Base-by-base conservation (phyloP, 805 yeast species). In the Saturnispora silvae region DNA sequence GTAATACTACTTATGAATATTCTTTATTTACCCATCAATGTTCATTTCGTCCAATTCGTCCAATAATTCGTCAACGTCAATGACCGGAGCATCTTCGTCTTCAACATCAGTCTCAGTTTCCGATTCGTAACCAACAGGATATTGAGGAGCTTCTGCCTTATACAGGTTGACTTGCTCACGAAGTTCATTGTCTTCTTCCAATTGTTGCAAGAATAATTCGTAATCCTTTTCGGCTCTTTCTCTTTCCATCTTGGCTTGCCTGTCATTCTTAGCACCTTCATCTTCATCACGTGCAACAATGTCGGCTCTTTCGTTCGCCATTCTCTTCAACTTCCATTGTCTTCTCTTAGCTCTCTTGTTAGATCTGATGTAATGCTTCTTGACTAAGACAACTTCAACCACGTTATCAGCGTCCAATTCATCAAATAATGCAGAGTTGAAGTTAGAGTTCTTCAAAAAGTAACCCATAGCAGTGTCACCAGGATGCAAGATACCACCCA, bases 381-480 rank as follows among this genome's bases (percentile, higher is more conserved):
- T 85, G 40, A 89, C 94, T 44, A 87, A 59, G 2, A 85, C 70
- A 34, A 87, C 95, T 50, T 87, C 96, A 15, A 95, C 92, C 17
- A 77, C 61, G 45, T 77, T 77, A 41, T 68, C 70, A 7, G 68
- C 60, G 45, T 77, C 75, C 39, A 81, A 58, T 18, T 69, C 56
- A 50, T 87, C 96, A 76, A 83, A 87, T 40, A 84, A 62, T 14
- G 80, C 92, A 33, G 84, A 78, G 65, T 92, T 92, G 63, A 81
- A 85, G 59, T 89, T 92, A 33, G 95, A 70, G 54, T 84, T 86
- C 28, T 77, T 67, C 36, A 87, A 64, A 59, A 73, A 89, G 60
- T 87, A 94, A 37, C 98, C 98, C 73, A 89, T 63, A 16, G 76
- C 95, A 11, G 92, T 79, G 57, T 92, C 98, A 49, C 98, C 99